These are phyloP conservation scores for Diaporthe citri DNA, from an alignment of 2,329 filamentous ascomycete species.

Conservation along the genomic window DNA sequence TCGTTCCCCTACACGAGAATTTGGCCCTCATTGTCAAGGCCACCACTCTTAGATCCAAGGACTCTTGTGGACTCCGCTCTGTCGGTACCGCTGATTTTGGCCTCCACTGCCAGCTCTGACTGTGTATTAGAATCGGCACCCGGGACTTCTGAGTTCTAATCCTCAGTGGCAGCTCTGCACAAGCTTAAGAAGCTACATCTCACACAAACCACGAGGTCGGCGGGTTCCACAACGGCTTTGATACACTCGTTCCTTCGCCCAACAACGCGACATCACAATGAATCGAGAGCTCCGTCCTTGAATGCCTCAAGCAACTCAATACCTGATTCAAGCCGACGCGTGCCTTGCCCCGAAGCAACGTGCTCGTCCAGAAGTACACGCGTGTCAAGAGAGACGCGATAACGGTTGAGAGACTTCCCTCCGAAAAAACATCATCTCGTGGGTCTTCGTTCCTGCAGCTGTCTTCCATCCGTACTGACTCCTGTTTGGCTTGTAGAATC, in stretches of 20 bases:
- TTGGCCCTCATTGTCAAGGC: neutral
- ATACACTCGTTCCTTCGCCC: neutral
- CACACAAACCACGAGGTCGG: neutral
- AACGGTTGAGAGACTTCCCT: accelerated
- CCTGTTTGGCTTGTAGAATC: no score
- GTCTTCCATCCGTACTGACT: neutral
- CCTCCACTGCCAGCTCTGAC: neutral
- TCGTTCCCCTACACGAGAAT: neutral
- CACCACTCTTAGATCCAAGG: neutral
- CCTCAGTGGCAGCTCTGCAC: neutral
- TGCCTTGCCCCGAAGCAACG: neutral
- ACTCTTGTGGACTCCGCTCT: neutral
- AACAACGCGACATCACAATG: no score
- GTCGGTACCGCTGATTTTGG: neutral
- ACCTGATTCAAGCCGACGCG: no score
- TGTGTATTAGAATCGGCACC: accelerated
- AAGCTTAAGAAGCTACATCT: neutral
- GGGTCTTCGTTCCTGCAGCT: no score
- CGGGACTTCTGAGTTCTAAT: no score
- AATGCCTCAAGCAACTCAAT: no score
- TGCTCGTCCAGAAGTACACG: neutral
- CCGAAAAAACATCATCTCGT: neutral
- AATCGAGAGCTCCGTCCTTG: neutral
- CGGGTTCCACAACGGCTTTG: accelerated
- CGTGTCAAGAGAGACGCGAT: neutral